phyloP scores from a whole-genome alignment of 1,284 basidiomycete species.

The Gomphus bonarii region DNA sequence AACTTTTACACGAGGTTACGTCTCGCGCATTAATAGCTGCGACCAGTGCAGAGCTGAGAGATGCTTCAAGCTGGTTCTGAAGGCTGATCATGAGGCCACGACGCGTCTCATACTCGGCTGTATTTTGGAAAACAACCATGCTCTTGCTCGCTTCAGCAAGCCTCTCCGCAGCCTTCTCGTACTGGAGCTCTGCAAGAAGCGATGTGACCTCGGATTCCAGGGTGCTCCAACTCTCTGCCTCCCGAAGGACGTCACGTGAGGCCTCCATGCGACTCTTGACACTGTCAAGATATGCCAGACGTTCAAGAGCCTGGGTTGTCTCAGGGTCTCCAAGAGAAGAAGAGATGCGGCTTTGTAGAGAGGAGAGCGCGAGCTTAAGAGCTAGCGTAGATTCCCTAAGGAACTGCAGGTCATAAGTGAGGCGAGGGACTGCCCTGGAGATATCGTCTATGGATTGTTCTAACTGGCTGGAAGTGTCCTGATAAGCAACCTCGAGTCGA shows the following conservation, averaged over 20 bases:
- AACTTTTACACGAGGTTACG: constrained; percentile 59
- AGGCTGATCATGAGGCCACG: constrained; percentile 78
- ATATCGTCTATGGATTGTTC: constrained; percentile 87
- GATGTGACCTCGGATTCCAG: constrained; percentile 84
- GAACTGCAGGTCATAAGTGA: constrained; percentile 90
- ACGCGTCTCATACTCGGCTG: constrained; percentile 78
- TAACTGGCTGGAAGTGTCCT: constrained; percentile 77
- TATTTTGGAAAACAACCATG: constrained; percentile 86
- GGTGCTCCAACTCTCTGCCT: constrained; percentile 91
- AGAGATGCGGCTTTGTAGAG: constrained; percentile 35
- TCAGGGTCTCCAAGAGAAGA: constrained; percentile 35
- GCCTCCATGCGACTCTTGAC: constrained; percentile 81
- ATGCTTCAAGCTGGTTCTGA: constrained; percentile 89
- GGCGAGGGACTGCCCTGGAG: constrained; percentile 75
- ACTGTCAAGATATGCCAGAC: constrained; percentile 68
- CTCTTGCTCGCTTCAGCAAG: constrained; percentile 79
- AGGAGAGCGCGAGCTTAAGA: constrained; percentile 51
- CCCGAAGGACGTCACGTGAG: constrained; percentile 74
- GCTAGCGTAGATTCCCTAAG: constrained; percentile 84
- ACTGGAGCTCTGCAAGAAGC: constrained; percentile 63
- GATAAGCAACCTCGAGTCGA: constrained; percentile 70
- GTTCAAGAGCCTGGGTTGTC: constrained; percentile 57
- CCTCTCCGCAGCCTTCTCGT: constrained; percentile 79
- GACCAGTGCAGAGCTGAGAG: constrained; percentile 76
- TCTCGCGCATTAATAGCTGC: constrained; percentile 73